These are phyloP conservation scores for Euryodendron excelsum DNA, from an alignment of 148 eudicot species.

Conservation along the genomic window DNA sequence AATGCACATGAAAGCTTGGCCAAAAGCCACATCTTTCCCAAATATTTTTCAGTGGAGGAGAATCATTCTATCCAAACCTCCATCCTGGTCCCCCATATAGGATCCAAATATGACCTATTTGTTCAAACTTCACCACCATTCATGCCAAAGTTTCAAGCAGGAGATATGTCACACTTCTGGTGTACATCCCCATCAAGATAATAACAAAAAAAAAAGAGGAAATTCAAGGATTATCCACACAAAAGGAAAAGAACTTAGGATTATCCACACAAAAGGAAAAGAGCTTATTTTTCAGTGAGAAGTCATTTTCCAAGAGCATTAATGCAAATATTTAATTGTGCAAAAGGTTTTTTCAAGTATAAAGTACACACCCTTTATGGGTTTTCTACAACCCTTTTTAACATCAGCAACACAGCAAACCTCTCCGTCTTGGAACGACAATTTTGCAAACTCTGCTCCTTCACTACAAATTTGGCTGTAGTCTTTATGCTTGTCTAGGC, in stretches of 20 bases:
- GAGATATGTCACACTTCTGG: not conserved
- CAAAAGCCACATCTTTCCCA: not conserved
- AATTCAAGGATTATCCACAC: not conserved
- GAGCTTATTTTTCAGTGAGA: not conserved
- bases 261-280: too few species aligned
- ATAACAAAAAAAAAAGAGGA: not conserved
- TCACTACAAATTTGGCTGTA: not conserved
- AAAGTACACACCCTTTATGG: too few species aligned
- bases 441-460: not conserved
- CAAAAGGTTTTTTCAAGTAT: not conserved
- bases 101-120: not conserved
- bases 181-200: not conserved
- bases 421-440: not conserved
- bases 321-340: not conserved
- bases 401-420: not conserved
- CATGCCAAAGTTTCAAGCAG: not conserved
- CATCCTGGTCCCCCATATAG: not conserved
- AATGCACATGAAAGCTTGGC: not conserved
- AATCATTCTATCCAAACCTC: constrained; percentile 8
- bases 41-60: not conserved
- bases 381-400: too few species aligned
- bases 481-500: too few species aligned
- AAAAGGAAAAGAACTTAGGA: too few species aligned
- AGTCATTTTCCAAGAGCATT: constrained; percentile 1
- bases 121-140: not conserved